Conservation (phyloP, 805 yeast genomes). For the Spathaspora arborariae region DNA sequence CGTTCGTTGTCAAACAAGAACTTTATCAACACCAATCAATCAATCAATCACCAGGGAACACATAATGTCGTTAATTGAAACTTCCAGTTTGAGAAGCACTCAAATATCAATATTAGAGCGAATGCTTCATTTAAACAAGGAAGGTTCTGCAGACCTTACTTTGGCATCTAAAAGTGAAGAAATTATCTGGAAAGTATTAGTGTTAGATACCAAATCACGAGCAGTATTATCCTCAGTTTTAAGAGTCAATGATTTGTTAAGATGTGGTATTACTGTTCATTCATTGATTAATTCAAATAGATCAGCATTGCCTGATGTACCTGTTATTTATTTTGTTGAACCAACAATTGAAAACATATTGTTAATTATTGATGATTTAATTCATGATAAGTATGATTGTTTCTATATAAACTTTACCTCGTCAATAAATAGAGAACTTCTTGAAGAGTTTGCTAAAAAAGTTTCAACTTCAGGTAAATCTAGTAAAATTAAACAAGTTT, state of each 20-base stretch:
- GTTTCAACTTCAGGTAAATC: constrained; percentile 73
- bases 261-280: constrained; percentile 91
- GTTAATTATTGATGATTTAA: constrained; percentile 67
- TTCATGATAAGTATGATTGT: constrained; percentile 69
- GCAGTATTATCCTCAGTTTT: constrained; percentile 87
- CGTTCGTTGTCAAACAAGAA: neutral
- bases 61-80: constrained; percentile 13
- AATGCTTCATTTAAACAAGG: constrained; percentile 80
- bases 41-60: neutral
- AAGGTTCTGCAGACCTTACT: constrained; percentile 50
- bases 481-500: constrained; percentile 76
- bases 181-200: constrained; percentile 85
- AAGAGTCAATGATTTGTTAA: constrained; percentile 84
- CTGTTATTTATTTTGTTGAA: constrained; percentile 86
- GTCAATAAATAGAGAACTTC: constrained; percentile 65
- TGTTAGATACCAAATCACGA: constrained; percentile 78
- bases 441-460: constrained; percentile 85
- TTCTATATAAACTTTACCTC: constrained; percentile 86
- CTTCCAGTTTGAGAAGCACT: constrained; percentile 20
- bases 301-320: constrained; percentile 89
- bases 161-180: constrained; percentile 59
- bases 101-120: constrained; percentile 52
- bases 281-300: constrained; percentile 67
- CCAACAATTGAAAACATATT: constrained; percentile 79
- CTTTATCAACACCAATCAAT: neutral